phyloP scores from a whole-genome alignment of 2,329 filamentous ascomycete genomes.

The Periconia sp. region DNA sequence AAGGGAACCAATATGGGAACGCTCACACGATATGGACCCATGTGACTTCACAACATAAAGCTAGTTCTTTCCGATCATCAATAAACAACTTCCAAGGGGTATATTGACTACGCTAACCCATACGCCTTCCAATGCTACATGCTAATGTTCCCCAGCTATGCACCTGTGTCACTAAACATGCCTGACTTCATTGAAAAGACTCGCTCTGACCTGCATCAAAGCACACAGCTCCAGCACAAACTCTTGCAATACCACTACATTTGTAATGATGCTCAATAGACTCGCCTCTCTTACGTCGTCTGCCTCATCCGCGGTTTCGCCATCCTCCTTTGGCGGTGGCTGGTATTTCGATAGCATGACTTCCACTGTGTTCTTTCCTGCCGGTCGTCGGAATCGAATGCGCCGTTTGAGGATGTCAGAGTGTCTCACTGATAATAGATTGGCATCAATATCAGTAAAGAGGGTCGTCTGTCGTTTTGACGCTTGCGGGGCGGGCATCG shows the following conservation, averaged over 20 bases:
- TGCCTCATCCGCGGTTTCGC: constrained; percentile 16
- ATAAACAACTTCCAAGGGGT: too few species aligned
- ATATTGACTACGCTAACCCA: constrained; percentile 4
- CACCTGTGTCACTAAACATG: constrained; percentile 32
- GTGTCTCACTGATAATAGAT: constrained; percentile 35
- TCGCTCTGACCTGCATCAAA: constrained; percentile 55
- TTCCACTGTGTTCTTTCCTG: constrained; percentile 33
- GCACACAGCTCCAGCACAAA: constrained; percentile 58
- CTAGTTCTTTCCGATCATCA: too few species aligned
- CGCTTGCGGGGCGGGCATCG: constrained; percentile 33
- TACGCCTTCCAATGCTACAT: background rate
- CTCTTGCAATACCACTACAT: constrained; percentile 57
- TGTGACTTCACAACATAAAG: too few species aligned
- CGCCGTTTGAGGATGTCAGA: constrained; percentile 41
- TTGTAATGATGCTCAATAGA: constrained; percentile 57
- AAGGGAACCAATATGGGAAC: too few species aligned
- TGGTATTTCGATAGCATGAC: constrained; percentile 44
- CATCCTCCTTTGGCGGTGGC: constrained; percentile 37
- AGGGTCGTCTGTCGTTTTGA: constrained; percentile 39
- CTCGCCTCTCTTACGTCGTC: constrained; percentile 49
- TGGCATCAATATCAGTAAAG: constrained; percentile 42
- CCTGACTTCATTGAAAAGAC: constrained; percentile 54
- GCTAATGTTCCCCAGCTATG: background rate
- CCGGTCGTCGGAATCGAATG: constrained; percentile 39
- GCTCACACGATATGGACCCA: too few species aligned